phyloP scores from a whole-genome alignment of 192 early-diverging fungal species.

The Thamnidium elegans region DNA sequence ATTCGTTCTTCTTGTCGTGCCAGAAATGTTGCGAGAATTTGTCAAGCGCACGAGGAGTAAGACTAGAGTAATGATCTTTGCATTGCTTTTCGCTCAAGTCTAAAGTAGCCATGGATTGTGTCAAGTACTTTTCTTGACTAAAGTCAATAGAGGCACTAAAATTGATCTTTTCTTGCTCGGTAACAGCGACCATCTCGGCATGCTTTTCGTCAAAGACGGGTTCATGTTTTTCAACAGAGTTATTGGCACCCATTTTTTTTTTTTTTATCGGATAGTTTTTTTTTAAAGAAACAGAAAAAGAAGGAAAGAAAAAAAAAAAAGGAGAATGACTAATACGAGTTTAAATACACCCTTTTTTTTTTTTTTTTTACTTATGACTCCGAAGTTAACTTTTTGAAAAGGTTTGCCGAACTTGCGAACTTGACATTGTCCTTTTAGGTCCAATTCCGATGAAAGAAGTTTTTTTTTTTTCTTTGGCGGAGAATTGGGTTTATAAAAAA shows the following conservation, averaged over 20 bases:
- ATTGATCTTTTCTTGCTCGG: not conserved
- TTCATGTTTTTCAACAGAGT: slow-evolving; percentile 4
- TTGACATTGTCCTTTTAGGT: too few relatives aligned
- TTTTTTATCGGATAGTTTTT: too few relatives aligned
- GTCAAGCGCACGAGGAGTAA: slow-evolving; percentile 22
- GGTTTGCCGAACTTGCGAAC: too few relatives aligned
- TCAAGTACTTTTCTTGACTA: not conserved
- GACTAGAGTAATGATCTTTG: not conserved
- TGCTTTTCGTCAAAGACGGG: not conserved
- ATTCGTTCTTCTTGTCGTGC: slow-evolving; percentile 62
- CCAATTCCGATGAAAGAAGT: too few relatives aligned
- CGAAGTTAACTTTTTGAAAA: too few relatives aligned
- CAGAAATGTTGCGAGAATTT: slow-evolving; percentile 47
- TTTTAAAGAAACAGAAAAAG: too few relatives aligned
- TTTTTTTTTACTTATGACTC: too few relatives aligned
- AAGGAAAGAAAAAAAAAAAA: too few relatives aligned
- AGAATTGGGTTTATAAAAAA: too few relatives aligned
- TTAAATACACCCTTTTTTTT: too few relatives aligned
- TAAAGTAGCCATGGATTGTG: not conserved
- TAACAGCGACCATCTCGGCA: not conserved
- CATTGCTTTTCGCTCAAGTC: not conserved
- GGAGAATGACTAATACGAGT: too few relatives aligned
- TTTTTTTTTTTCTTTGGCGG: too few relatives aligned
- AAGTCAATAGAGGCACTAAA: not conserved
- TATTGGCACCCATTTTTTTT: slow-evolving; percentile 16